Conservation (phyloP, 306 rosid species). For the Lotus japonicus region DNA sequence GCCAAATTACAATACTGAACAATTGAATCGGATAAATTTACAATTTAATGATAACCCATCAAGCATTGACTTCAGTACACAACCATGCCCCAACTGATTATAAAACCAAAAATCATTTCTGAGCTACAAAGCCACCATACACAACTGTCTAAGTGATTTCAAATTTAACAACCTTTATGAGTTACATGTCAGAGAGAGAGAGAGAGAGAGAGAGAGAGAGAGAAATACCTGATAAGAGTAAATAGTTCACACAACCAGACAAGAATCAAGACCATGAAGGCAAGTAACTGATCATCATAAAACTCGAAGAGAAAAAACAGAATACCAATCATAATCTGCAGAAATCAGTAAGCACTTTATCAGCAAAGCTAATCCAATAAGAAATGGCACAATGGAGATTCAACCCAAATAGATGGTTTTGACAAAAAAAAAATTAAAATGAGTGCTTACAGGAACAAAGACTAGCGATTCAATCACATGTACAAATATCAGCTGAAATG, state of each 20-base stretch:
- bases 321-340: constrained; percentile 99
- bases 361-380: constrained; percentile 2
- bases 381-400: neutral
- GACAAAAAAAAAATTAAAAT: neutral
- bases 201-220: constrained; percentile 16
- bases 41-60: neutral
- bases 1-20: neutral
- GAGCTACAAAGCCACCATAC: constrained; percentile 1
- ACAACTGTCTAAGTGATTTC: constrained; percentile 3
- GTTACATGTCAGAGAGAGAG: neutral
- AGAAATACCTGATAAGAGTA: constrained; percentile 76
- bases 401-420: neutral
- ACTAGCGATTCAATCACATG: constrained; percentile 97
- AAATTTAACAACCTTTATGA: constrained; percentile 2
- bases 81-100: neutral
- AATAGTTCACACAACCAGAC: constrained; percentile 98
- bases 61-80: neutral
- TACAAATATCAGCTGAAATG: constrained; percentile 93
- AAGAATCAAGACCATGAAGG: constrained; percentile 91
- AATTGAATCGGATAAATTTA: neutral
- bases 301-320: constrained; percentile 95
- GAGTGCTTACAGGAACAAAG: constrained; percentile 83
- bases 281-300: constrained; percentile 91
- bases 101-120: neutral
- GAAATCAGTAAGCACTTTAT: constrained; percentile 18